Evolutionary conservation across 176 grass and related monocot species (phyloP).

Genomic region (barley (Hordeum vulgare)): DNA sequence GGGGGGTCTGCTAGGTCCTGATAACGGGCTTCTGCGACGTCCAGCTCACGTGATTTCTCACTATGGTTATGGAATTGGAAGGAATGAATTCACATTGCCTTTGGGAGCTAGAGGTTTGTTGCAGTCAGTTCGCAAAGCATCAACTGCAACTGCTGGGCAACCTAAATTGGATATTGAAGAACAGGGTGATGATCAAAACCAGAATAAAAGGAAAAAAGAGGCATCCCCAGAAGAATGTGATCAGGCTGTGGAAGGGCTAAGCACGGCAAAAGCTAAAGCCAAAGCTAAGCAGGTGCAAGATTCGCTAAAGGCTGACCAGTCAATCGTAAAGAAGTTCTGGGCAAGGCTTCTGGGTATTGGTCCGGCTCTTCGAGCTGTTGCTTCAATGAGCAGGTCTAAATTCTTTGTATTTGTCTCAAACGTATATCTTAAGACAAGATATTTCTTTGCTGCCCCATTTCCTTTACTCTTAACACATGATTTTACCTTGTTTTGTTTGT

Average conservation of each 20-base stretch:
- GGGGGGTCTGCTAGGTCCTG: conserved; percentile 13
- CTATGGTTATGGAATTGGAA: conserved; percentile 34
- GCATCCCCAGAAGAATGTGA: conserved; percentile 96
- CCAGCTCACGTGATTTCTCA: conserved; percentile 28
- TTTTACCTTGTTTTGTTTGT: conserved; percentile 18
- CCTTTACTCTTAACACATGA: conserved; percentile 4
- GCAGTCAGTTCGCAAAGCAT: conserved; percentile 41
- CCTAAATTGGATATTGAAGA: conserved; percentile 41
- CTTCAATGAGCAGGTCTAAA: conserved; percentile 98
- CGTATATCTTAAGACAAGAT: conserved; percentile 12
- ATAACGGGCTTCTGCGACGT: conserved; percentile 32
- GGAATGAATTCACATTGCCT: conserved; percentile 44
- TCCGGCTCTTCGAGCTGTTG: conserved; percentile 68
- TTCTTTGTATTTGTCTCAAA: conserved; percentile 23
- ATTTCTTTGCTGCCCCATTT: background rate
- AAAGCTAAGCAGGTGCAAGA: conserved; percentile 86
- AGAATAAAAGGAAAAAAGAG: conserved; percentile 71
- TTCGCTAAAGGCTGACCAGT: conserved; percentile 47
- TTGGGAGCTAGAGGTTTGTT: conserved; percentile 57
- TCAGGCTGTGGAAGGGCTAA: conserved; percentile 92
- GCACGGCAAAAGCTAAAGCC: conserved; percentile 86
- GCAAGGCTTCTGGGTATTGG: conserved; percentile 80
- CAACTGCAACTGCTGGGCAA: conserved; percentile 55
- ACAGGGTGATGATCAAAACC: conserved; percentile 57
- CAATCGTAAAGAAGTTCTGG: conserved; percentile 66